phyloP scores from a whole-genome alignment of 768 basidiomycete genomes.

The Tulasnella sp. region DNA sequence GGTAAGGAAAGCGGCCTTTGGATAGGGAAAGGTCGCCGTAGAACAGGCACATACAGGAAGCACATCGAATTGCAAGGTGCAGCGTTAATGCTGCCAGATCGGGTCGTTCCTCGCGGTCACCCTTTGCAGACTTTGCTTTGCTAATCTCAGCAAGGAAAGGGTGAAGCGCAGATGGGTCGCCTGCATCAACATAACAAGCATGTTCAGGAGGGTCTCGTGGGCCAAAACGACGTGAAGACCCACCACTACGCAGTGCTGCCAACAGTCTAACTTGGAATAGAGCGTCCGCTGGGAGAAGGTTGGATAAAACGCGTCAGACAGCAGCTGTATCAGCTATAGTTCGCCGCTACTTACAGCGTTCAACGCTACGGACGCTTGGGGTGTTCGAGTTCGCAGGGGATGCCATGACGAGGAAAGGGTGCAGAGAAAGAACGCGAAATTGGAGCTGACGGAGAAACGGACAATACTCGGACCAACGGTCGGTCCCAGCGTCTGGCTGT shows the following conservation, averaged over 20 bases:
- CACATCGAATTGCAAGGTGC: conserved; percentile 80
- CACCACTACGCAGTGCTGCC: conserved; percentile 59
- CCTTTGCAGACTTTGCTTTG: conserved; percentile 47
- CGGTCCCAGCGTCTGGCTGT: no score
- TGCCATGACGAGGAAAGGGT: neutral
- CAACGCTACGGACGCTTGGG: conserved; percentile 10
- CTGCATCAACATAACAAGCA: conserved; percentile 37
- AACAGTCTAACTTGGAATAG: conserved; percentile 63
- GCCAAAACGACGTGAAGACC: conserved; percentile 29
- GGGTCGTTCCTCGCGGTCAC: conserved; percentile 44
- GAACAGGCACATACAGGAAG: conserved; percentile 48
- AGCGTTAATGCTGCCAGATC: conserved; percentile 71
- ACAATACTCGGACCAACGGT: neutral
- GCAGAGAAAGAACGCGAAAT: conserved; percentile 6
- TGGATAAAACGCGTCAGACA: neutral
- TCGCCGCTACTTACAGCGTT: neutral
- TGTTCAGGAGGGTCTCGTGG: neutral
- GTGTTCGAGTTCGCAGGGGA: neutral
- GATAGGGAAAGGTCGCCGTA: neutral
- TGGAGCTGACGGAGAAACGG: conserved; percentile 5
- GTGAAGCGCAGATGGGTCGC: conserved; percentile 74
- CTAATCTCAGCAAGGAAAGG: conserved; percentile 74
- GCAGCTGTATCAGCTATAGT: neutral
- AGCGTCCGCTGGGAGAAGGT: conserved; percentile 37
- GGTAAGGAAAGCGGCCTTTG: neutral